Evolutionary conservation across 768 basidiomycete genomes (phyloP), one percentile per base, ranked within the genome.

Genomic region (Imleria badia): DNA sequence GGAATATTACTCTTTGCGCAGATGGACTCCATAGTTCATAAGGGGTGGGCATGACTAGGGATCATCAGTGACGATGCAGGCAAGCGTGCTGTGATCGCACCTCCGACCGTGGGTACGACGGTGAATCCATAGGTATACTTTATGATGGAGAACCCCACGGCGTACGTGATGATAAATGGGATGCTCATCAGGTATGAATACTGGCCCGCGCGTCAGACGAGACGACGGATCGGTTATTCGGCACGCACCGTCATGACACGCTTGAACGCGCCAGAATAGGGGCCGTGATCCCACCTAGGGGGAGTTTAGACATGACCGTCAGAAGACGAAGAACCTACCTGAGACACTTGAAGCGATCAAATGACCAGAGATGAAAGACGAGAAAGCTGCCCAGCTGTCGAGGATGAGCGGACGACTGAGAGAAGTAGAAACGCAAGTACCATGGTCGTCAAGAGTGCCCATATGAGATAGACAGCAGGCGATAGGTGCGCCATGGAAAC

Each of bases 241-340:
- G 20, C n/a, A 68, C 82, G 51, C 55, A 91, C 89, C 35, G 88
- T 92, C 91, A 93, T 92, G 66, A 92, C 64, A 26, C 91, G 82
- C 69, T 90, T 92, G 74, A 92, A 92, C 4, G 86, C 80, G n/a
- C 87, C 88, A 15, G 84, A 79, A 54, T 82, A 70, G 3, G 80
- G 78, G 2, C 84, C 86, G 29, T 78, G 80, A 62, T 85, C 81
- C 87, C 87, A 90, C 66, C 88, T 89, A 15, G 54, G 35, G 23
- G 33, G 10, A 10, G 29, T 8, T 58, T 2, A 48, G 23, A 17
- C 11, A 10, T n/a, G 15, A 26, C 8, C 29, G 1, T 12, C 36
- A 12, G 12, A 39, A 1, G 6, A 3, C 12, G 15, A 0, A 22
- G 9, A 9, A 64, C 80, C 59, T 55, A 87, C 87, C 64, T 83